Evolutionary conservation across 257 asterid species (phyloP), one percentile per base, ranked within the genome.

Genomic region (Solanum sitiens): DNA sequence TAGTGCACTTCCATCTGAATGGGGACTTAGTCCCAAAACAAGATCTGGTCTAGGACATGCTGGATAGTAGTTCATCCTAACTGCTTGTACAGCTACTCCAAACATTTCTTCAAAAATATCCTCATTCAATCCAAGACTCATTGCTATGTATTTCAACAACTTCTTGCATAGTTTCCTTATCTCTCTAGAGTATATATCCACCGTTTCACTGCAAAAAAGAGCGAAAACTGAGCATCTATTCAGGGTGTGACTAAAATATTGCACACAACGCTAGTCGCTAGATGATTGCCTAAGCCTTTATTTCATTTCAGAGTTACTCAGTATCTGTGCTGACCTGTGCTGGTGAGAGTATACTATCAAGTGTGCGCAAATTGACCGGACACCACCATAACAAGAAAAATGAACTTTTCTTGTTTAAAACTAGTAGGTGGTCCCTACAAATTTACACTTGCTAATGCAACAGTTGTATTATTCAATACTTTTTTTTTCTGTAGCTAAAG

Each of bases 1-100:
- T 8, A 96, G 93, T 27, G 98, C 99, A 95, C 99, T 97, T 84
- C 99, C 99, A 89, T 97, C 99, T 25, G 99, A 97, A 87, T 97
- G 99, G 71, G 99, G 99, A 91, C 99, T 97, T 59, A 97, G 59
- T 3, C 99, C 99, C 83, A 94, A 79, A 73, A 97, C 99, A 63
- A 97, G 96, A 44, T 97, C 99, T 42, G 99, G 99, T 88, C 99
- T 94, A 1, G 99, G 99, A 76, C 99, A 97, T 35, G 97, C 90
- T 68, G 99, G 98, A 84, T 97, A 97, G 84, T 96, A 97, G 86
- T 97, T 97, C 99, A 97, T 96, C 90, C 99, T 94, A 59, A 94
- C 94, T 72, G 99, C 99, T 88, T 96, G 99, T 5, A 97, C 99
- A 12, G 98, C 98, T 87, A 27, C 91, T 39, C 98, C 98, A 90